phyloP scores from a whole-genome alignment of 2,329 filamentous ascomycete species.

The Thielaviopsis euricoi region DNA sequence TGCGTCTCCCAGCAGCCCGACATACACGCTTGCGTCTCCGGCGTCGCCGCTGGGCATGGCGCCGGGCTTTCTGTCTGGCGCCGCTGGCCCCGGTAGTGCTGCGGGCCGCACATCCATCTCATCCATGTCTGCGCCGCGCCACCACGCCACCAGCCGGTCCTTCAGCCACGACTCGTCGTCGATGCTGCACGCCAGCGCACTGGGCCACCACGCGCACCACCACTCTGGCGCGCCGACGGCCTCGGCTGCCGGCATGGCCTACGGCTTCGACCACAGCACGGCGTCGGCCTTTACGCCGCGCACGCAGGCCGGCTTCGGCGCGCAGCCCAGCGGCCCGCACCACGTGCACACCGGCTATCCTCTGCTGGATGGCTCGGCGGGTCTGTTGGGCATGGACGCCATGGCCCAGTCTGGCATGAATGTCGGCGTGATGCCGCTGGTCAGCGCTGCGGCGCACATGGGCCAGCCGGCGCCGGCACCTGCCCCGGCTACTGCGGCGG shows the following conservation, averaged over 20 bases:
- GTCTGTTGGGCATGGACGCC: neutral
- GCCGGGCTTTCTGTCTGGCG: neutral
- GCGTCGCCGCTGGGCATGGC: conserved; percentile 7
- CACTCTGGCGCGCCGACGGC: neutral
- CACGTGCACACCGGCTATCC: neutral
- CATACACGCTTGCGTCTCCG: conserved; percentile 8
- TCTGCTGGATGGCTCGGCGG: neutral
- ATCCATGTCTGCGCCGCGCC: conserved; percentile 5
- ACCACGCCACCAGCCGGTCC: conserved; percentile 1
- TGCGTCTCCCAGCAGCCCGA: conserved; percentile 6
- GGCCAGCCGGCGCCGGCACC: neutral
- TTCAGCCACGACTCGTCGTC: conserved; percentile 8
- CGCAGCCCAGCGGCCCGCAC: no score
- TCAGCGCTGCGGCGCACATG: neutral
- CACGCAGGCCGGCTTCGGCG: neutral
- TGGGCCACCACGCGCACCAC: neutral
- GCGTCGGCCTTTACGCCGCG: conserved; percentile 5
- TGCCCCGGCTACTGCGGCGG: neutral
- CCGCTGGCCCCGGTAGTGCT: neutral
- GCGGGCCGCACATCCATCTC: neutral
- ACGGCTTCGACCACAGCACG: neutral
- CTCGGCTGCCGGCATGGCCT: neutral
- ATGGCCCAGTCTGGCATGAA: neutral
- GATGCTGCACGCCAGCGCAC: neutral
- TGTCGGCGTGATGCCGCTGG: neutral